Percentiles rank a stretch among this genome's conserved stretches.
phyloP scores from a whole-genome alignment of 768 basidiomycete genomes.

The Arthromyces matolae region DNA sequence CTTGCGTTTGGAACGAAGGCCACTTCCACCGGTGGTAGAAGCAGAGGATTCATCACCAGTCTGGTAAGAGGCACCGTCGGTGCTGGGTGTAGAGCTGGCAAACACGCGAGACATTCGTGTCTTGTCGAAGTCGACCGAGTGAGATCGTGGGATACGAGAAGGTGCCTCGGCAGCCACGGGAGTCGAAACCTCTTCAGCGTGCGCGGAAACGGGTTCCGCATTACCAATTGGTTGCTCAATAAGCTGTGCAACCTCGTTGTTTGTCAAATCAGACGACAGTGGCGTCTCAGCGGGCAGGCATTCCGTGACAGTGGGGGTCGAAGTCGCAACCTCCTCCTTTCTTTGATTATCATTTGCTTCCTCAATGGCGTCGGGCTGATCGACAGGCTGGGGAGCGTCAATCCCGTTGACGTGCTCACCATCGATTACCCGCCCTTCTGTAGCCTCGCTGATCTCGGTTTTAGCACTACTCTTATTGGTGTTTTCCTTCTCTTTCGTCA shows the following conservation, averaged over 20 bases:
- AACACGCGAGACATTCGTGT: slow-evolving; percentile 58
- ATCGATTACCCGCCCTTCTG: slow-evolving; percentile 19
- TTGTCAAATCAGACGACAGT: slow-evolving; percentile 4
- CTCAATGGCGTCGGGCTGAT: slow-evolving; percentile 33
- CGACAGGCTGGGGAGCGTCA: slow-evolving; percentile 37
- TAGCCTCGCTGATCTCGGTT: slow-evolving; percentile 12
- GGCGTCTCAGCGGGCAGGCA: slow-evolving; percentile 10
- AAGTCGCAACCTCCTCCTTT: slow-evolving; percentile 12
- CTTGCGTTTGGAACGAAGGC: slow-evolving; percentile 38
- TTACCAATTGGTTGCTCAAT: background rate
- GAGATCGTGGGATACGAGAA: slow-evolving; percentile 65
- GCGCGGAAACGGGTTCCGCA: background rate
- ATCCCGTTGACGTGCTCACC: slow-evolving; percentile 31
- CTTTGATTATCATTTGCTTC: slow-evolving; percentile 19
- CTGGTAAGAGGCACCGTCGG: slow-evolving; percentile 53
- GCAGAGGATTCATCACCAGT: slow-evolving; percentile 73
- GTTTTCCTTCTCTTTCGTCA: slow-evolving; percentile 32
- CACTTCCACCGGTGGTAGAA: slow-evolving; percentile 48
- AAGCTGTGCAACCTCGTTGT: slow-evolving; percentile 4
- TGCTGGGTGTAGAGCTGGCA: slow-evolving; percentile 45
- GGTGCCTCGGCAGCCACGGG: slow-evolving; percentile 17
- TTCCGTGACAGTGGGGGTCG: slow-evolving; percentile 2
- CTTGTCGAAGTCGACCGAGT: slow-evolving; percentile 76
- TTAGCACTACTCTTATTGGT: slow-evolving; percentile 13
- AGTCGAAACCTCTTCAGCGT: slow-evolving; percentile 15